Base-by-base conservation (phyloP, 1,139 yeast species). In the Pneumocystis oryctolagi region DNA sequence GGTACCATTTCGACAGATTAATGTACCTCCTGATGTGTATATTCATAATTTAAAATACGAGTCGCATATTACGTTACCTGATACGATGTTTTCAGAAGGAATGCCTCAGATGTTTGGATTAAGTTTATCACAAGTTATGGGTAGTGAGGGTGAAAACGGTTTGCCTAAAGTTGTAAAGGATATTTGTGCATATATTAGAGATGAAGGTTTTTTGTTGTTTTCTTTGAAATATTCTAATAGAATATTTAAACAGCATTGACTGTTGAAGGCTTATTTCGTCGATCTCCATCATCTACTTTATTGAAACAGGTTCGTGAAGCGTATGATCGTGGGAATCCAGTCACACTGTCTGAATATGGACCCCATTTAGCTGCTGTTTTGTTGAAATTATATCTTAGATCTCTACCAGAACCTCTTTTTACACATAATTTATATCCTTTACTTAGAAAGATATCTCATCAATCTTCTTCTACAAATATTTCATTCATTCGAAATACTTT, bases 1-100 rank as follows among this genome's bases (percentile, higher is more conserved):
- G 66, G 76, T 89, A 25, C 96, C 89, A 72, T 82, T 92, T 62
- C 85, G 94, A 3, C 79, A 79, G 64, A 75, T 92, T 63, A 84
- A 90, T 68, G 84, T 92, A 60, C 86, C 94, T 1, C 79, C 89
- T 55, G 82, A 82, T 61, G 87, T 89, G 3, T 89, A 88, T 69
- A 69, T 79, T 25, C 81, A 82, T 68, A 85, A 84, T 69, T 65
- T 70, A 47, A 70, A 70, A 62, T 66, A 70, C 3, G 74, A 73
- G 63, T 66, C 66, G 16, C 62, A 61, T 25, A 71, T 74, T 62
- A 72, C 74, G 1, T 69, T 75, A 9, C 78, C 77, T 9, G 37
- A 30, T 16, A 2, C 58, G 9, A 35, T 30, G 40, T 20, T 25
- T 25, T 20, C 16, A 8, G 42, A 57, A 5, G 14, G 63, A 58